These are phyloP conservation scores for Boehmeria nivea DNA, from an alignment of 306 rosid species.

Conservation along the genomic window DNA sequence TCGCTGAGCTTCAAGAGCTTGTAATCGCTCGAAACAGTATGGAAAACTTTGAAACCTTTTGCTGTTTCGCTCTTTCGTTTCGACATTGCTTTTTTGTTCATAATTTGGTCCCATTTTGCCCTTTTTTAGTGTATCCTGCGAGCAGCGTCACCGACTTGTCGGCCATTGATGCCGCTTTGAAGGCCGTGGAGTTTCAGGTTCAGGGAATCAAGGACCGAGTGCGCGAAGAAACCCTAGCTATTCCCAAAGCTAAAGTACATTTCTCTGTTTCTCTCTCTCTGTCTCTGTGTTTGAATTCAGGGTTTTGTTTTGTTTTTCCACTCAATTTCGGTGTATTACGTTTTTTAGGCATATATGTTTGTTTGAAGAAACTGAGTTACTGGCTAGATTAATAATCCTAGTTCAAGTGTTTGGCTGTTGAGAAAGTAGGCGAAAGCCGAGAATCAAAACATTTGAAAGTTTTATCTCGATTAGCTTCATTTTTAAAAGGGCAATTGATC, in stretches of 20 bases:
- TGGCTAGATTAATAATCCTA: no score
- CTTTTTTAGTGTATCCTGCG: slow-evolving; percentile 68
- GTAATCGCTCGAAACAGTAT: slow-evolving; percentile 82
- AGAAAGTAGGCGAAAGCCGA: no score
- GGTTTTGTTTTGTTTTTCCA: not conserved
- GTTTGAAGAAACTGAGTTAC: no score
- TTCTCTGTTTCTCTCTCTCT: not conserved
- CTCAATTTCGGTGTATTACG: not conserved
- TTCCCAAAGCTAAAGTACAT: slow-evolving; percentile 77
- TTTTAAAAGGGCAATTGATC: no score
- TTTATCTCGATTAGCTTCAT: no score
- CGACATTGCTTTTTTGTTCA: not conserved
- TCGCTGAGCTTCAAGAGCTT: slow-evolving; percentile 77
- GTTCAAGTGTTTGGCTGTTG: no score
- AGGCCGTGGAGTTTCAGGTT: slow-evolving; percentile 80
- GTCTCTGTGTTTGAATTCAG: not conserved
- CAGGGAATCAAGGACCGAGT: slow-evolving; percentile 73
- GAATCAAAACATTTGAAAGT: no score
- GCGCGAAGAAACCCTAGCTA: slow-evolving; percentile 73
- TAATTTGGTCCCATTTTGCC: not conserved
- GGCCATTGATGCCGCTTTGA: slow-evolving; percentile 63
- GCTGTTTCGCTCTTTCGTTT: not conserved
- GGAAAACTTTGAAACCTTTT: not conserved
- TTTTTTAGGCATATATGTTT: not conserved
- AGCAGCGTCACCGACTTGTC: slow-evolving; percentile 68